phyloP scores from a whole-genome alignment of 1,284 basidiomycete species.

The Puccinia hordei region DNA sequence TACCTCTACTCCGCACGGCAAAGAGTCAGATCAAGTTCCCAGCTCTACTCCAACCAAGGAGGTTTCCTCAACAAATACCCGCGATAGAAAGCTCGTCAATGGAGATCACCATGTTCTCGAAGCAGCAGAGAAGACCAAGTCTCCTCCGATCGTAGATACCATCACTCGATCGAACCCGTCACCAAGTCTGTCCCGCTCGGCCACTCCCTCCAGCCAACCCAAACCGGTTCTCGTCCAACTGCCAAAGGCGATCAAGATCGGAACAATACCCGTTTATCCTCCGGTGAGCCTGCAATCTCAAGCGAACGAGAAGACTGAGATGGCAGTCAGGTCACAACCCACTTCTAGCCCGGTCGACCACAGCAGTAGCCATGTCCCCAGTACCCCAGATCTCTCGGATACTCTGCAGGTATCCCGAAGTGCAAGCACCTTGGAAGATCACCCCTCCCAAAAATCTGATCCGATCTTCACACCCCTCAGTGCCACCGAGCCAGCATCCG shows the following conservation, averaged over 20 bases:
- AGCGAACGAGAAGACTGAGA: neutral
- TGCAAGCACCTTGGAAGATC: slow-evolving; percentile 31
- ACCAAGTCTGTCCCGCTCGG: slow-evolving; percentile 10
- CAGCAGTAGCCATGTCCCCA: slow-evolving; percentile 8
- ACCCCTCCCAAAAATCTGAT: slow-evolving; percentile 8
- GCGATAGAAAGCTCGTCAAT: slow-evolving; percentile 2
- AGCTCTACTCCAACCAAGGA: neutral
- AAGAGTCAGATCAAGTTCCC: slow-evolving; percentile 3
- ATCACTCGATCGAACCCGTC: neutral
- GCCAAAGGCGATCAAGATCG: slow-evolving; percentile 38
- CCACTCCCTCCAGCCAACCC: neutral
- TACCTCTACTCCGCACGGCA: neutral
- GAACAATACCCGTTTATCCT: slow-evolving; percentile 41
- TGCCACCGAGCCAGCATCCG: neutral
- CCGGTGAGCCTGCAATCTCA: neutral
- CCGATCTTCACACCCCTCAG: slow-evolving; percentile 10
- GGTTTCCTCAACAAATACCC: neutral
- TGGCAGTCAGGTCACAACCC: slow-evolving; percentile 14
- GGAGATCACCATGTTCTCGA: neutral
- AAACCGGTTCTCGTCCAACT: slow-evolving; percentile 28
- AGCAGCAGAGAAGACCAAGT: neutral
- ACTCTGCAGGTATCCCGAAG: slow-evolving; percentile 16
- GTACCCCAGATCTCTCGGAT: slow-evolving; percentile 32
- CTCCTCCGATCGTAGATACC: neutral
- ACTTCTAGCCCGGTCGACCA: neutral